These are phyloP conservation scores for Hypoxylon sp. DNA, from an alignment of 2,329 filamentous ascomycete species.

Conservation along the genomic window DNA sequence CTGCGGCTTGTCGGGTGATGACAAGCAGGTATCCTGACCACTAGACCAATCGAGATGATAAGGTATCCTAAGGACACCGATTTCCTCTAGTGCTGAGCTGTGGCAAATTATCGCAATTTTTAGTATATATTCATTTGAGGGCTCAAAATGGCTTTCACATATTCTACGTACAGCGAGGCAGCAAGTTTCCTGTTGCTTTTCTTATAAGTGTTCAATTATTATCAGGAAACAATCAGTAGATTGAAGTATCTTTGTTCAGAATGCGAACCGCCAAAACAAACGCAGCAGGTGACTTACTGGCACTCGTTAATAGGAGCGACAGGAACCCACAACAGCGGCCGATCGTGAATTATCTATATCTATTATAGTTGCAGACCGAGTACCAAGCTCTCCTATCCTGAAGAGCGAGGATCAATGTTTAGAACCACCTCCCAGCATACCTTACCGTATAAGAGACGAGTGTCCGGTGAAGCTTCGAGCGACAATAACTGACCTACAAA, in stretches of 20 bases:
- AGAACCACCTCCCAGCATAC: neutral
- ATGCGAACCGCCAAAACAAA: neutral
- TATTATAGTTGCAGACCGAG: no score
- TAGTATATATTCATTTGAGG: neutral
- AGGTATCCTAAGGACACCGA: slow-evolving; percentile 16
- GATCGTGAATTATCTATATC: no score
- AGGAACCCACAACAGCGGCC: no score
- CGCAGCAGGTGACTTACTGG: no score
- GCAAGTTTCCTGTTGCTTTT: neutral
- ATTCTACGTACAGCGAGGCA: neutral
- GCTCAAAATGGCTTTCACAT: neutral
- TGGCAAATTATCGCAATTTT: neutral
- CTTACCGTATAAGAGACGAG: neutral
- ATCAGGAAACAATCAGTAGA: neutral
- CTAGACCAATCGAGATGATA: slow-evolving; percentile 45
- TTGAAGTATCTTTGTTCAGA: neutral
- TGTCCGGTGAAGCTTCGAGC: neutral
- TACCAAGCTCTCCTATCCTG: no score
- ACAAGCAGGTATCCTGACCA: slow-evolving; percentile 48
- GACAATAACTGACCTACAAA: no score
- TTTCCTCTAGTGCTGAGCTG: slow-evolving; percentile 17
- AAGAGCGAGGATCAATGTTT: neutral
- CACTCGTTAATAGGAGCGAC: no score
- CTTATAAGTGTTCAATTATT: neutral
- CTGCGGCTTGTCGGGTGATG: slow-evolving; percentile 43